Base-by-base conservation (phyloP, 306 rosid species). In the Vicia faba region DNA sequence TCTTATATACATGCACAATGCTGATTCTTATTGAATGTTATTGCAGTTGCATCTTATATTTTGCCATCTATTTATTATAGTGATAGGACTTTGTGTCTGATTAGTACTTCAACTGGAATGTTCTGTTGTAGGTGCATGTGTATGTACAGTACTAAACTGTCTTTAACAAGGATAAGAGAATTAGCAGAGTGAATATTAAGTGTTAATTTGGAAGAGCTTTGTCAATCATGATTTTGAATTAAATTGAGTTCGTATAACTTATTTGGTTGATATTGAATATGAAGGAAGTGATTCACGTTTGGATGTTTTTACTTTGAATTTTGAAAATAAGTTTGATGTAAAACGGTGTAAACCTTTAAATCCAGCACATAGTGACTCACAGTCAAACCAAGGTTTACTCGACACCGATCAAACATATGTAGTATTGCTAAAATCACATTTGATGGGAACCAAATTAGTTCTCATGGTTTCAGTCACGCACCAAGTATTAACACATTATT, bases 91-190 rank as follows among this genome's bases (percentile, higher is more conserved):
- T 58, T 29, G 12, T 64, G 41, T 48, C n/a, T 44, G 66, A 57
- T 50, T 55, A 25, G 59, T 29, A 49, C 8, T 35, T 61, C 48
- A 26, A 63, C 38, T 76, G 4, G 44, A 16, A 28, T 68, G 5
- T 38, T 39, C 4, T 49, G 44, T 48, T 28, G 50, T 66, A 43
- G 39, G 40, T 65, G 29, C 26, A 2, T 60, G 41, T 72, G 33
- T 61, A 45, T 45, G n/a, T 71, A n/a, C n/a, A n/a, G n/a, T n/a
- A 13, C 41, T 57, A 19, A 15, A 11, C 51, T 46, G 15, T 5
- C 39, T 54, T 26, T 11, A 60, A 40, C 19, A 39, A 53, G 78
- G 51, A 57, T 63, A 40, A 40, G 49, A 69, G 46, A 64, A 63
- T 55, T 55, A 29, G 56, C 11, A 60, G 25, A 18, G 57, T 58